Evolutionary conservation across 129 eudicot genomes (phyloP), one percentile per base, ranked within the genome.

Genomic region (Centaurea solstitialis): DNA sequence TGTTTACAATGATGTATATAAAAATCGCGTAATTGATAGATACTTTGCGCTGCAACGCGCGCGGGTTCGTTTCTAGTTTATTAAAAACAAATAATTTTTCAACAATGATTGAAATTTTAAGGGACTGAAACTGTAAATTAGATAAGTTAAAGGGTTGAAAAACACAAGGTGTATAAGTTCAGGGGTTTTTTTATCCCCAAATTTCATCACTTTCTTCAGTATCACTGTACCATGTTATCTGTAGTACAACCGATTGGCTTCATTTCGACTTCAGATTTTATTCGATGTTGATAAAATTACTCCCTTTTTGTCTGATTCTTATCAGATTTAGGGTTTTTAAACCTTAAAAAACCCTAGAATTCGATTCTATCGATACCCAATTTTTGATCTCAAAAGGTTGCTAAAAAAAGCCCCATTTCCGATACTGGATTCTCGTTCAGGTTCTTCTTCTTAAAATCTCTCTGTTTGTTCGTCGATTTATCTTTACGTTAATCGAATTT

Each of bases 391-490:
- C 39, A n/a, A 50, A 30, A n/a, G 8, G 28, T 24, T 37, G 24
- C 64, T 45, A 1, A 66, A 66, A 66, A 47, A 43, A 12, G 5
- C 5, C 40, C 67, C 67, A 80, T 62, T 72, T 61, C 80, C 39
- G 62, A 70, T 57, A 23, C 77, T 62, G 71, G 76, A 75, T 68
- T 81, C 43, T 70, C 30, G 68, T 76, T 66, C 86, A 76, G 86
- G 86, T 82, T 59, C 78, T 41, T 76, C 38, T 9, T 59, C 30
- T 24, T n/a, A 18, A 39, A 61, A n/a, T n/a, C 81, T 75, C 47
- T 67, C 71, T 68, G 30, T 43, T 68, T 59, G 22, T 28, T 72
- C 21, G 28, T 73, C 21, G 13, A 64, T 28, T 33, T 50, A 38
- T 35, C 13, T 47, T 10, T 64, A 21, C 18, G 35, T 70, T 39